phyloP scores from a whole-genome alignment of 2,329 filamentous ascomycete genomes.

The Calonectria pteridis region DNA sequence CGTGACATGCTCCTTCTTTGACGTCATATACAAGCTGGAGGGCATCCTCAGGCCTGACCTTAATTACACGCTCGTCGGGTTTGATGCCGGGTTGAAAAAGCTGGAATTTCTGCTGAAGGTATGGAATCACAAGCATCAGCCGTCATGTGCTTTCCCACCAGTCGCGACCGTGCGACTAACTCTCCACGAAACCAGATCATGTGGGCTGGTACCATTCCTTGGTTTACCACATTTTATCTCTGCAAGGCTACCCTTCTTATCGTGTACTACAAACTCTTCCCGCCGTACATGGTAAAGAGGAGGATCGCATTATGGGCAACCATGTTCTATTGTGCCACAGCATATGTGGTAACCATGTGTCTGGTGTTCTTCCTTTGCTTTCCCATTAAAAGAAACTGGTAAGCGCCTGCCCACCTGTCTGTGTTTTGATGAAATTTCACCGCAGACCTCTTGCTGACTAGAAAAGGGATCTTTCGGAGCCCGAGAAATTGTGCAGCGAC shows the following conservation, averaged over 20 bases:
- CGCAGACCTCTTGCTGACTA: neutral
- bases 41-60: neutral
- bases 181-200: neutral
- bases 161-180: neutral
- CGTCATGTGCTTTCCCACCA: neutral
- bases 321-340: neutral
- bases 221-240: neutral
- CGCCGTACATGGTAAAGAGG: neutral
- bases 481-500: neutral
- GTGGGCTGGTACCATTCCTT: neutral
- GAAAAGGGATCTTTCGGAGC: neutral
- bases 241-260: neutral
- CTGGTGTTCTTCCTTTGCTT: neutral
- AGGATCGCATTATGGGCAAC: neutral
- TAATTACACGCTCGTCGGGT: neutral
- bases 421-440: too few species aligned
- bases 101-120: neutral
- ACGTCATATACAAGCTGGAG: neutral
- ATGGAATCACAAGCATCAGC: neutral
- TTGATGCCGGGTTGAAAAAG: neutral
- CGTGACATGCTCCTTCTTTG: neutral
- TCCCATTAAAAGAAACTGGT: neutral
- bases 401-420: neutral
- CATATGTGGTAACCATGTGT: neutral
- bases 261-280: neutral